A percentile compares a stretch with the other conserved stretches of the same genome.
Conservation (phyloP, 2,329 filamentous ascomycete genomes). For the Fusarium goolgardi region DNA sequence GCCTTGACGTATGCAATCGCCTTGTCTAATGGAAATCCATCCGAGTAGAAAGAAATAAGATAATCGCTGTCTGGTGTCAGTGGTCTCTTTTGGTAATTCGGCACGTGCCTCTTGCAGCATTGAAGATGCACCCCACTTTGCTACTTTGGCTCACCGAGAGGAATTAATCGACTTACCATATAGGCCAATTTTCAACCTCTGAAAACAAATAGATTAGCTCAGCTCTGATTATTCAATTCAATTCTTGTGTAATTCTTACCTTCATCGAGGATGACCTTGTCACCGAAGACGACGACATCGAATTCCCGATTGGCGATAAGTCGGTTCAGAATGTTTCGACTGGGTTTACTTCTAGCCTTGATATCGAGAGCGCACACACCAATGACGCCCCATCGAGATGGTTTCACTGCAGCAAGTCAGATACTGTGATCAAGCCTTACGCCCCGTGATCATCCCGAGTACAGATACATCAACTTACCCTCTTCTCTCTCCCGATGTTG, state of each 20-base stretch:
- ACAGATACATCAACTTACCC: constrained; percentile 49
- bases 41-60: constrained; percentile 97
- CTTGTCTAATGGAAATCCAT: constrained; percentile 96
- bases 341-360: constrained; percentile 96
- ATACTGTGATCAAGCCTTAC: neutral
- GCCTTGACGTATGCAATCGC: constrained; percentile 95
- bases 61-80: constrained; percentile 72
- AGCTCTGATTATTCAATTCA: constrained; percentile 16
- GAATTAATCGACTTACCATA: constrained; percentile 69
- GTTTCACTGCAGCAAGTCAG: constrained; percentile 60
- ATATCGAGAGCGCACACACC: constrained; percentile 95
- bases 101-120: constrained; percentile 45
- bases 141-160: constrained; percentile 52
- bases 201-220: constrained; percentile 25
- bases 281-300: constrained; percentile 96
- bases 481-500: constrained; percentile 69
- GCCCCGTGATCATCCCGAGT: neutral
- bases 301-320: constrained; percentile 92
- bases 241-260: constrained; percentile 55
- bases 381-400: constrained; percentile 75
- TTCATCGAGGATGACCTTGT: constrained; percentile 98
- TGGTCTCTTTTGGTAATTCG: constrained; percentile 38
- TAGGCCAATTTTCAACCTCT: constrained; percentile 95
- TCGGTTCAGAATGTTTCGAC: constrained; percentile 93
- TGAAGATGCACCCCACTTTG: constrained; percentile 45